Evolutionary conservation across 2,329 filamentous ascomycete species (phyloP).

Genomic region (Alternaria longipes): DNA sequence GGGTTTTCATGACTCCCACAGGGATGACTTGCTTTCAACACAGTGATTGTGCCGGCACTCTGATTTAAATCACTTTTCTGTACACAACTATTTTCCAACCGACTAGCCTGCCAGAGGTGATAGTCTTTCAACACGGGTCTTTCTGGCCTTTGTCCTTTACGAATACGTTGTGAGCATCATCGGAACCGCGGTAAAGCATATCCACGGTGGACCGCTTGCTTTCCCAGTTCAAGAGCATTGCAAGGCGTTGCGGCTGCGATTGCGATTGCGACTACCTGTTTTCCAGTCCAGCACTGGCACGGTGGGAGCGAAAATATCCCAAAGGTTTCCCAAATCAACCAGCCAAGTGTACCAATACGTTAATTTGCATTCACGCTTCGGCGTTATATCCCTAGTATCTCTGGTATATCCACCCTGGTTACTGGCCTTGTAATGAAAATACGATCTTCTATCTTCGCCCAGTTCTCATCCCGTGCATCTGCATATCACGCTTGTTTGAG

Average conservation of each 20-base stretch:
- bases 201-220: conserved; percentile 1
- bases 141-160: conserved; percentile 3
- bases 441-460: not conserved
- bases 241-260: conserved; percentile 28
- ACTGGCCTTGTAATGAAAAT: not conserved
- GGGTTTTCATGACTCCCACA: conserved; percentile 29
- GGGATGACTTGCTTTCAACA: not conserved
- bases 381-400: not conserved
- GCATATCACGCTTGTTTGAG: not conserved
- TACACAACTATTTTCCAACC: not conserved
- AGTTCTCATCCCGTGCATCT: not conserved
- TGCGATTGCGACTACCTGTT: conserved; percentile 6
- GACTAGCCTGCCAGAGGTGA: not conserved
- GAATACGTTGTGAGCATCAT: conserved; percentile 5
- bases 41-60: not conserved
- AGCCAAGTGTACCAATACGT: not conserved
- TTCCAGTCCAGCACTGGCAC: not conserved
- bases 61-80: not conserved
- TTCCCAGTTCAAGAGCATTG: conserved; percentile 25
- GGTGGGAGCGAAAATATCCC: not conserved
- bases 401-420: not conserved
- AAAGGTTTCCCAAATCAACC: not conserved
- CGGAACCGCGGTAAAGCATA: not conserved
- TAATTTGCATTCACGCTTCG: not conserved
- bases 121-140: not conserved